Base-by-base conservation (phyloP, 2,329 filamentous ascomycete species). In the Byssothecium circinans region DNA sequence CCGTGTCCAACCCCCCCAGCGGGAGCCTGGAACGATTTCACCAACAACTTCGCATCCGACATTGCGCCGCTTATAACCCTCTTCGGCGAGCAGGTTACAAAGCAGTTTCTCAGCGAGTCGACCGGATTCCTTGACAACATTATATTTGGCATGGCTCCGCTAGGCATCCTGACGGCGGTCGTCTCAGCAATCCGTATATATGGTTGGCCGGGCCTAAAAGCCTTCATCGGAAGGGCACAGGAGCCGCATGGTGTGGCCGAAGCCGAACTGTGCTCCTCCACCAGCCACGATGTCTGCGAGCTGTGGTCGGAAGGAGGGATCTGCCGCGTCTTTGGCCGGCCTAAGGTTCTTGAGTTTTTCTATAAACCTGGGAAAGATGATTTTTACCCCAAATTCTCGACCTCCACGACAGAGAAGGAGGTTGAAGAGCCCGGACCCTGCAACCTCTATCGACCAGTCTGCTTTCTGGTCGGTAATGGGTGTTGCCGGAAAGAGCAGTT, bases 121-220 rank as follows among this genome's bases (percentile, higher is more conserved):
- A 45, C 64, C 0, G 33, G 29, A 6, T 36, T 30, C 10, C 22
- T 38, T 1, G 72, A 74, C 40, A 56, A 62, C 25, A 52, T 71
- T 22, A 62, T 73, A 3, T 60, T 72, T 6, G 67, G 68, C 1
- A 62, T 71, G 52, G 68, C 56, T 0, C 71, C 71, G 0, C 19
- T 75, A 0, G 74, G 75, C 0, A 70, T 77, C 20, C 49, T 77
- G 11, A 77, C 75, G 0, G 62, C 64, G 0, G 50, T 77, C 1
- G 62, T 68, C 30, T 54, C 52, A 7, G 59, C 60, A 0, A 68
- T 70, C 19, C 56, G 66, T 41, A 29, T 74, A 2, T 42, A 56
- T 43, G 71, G 65, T 1, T 47, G 29, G 1, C 25, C 62, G 0
- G 64, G 53, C 1, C 52, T 75, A 1, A 62, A 66, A 15, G 69